phyloP scores from a whole-genome alignment of 1,284 basidiomycete genomes.

The Boletus hoseneyae region DNA sequence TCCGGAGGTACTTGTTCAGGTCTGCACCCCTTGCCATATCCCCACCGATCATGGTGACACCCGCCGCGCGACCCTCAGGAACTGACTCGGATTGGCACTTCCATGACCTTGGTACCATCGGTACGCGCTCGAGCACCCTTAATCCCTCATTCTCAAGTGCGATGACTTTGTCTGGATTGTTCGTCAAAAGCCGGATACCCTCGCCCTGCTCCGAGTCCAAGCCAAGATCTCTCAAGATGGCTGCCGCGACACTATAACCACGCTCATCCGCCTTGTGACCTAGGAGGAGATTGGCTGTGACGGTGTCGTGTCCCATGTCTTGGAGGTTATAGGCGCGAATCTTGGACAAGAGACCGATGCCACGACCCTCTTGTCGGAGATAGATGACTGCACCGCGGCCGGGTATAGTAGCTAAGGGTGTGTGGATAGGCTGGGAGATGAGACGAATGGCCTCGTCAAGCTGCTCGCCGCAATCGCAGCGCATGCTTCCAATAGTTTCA shows the following conservation, averaged over 20 bases:
- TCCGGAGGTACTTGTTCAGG: slow-evolving; percentile 92
- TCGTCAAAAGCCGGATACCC: slow-evolving; percentile 85
- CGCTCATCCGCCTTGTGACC: slow-evolving; percentile 95
- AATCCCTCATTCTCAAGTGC: slow-evolving; percentile 86
- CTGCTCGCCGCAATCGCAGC: slow-evolving; percentile 99
- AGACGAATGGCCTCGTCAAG: slow-evolving; percentile 94
- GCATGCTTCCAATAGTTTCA: slow-evolving; percentile 97
- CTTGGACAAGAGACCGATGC: slow-evolving; percentile 95
- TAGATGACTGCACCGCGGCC: slow-evolving; percentile 96
- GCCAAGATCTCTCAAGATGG: slow-evolving; percentile 87
- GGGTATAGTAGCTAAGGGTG: slow-evolving; percentile 46
- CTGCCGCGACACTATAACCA: slow-evolving; percentile 88
- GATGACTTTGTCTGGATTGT: slow-evolving; percentile 96
- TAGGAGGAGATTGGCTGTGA: slow-evolving; percentile 93
- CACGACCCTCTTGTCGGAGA: slow-evolving; percentile 97
- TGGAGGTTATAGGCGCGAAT: slow-evolving; percentile 98
- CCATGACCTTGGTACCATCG: slow-evolving; percentile 97
- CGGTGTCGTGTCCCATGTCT: slow-evolving; percentile 97
- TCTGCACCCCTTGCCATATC: slow-evolving; percentile 81
- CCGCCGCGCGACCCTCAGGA: slow-evolving; percentile 47
- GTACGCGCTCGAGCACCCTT: slow-evolving; percentile 77
- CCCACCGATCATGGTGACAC: slow-evolving; percentile 84
- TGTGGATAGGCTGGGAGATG: slow-evolving; percentile 73
- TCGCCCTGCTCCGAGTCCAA: slow-evolving; percentile 58
- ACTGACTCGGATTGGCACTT: slow-evolving; percentile 24